Evolutionary conservation across 2,329 filamentous ascomycete genomes (phyloP).

Genomic region (Neonectria magnoliae): DNA sequence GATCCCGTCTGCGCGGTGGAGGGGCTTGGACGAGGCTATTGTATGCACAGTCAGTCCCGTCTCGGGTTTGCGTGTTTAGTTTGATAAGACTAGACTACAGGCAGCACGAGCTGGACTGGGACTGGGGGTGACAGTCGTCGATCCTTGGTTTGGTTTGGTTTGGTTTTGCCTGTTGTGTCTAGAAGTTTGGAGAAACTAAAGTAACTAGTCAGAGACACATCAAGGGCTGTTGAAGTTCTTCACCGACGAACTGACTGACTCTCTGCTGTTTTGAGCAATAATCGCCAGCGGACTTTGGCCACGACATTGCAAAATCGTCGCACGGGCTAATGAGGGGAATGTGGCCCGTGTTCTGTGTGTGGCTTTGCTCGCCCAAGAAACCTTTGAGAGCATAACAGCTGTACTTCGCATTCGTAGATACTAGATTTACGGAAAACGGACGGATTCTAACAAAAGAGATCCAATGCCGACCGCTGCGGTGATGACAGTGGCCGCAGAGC

Average conservation of each 20-base stretch:
- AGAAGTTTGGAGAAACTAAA: not conserved
- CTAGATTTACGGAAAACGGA: not conserved
- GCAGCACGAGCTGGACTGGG: not conserved
- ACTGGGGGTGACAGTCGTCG: slow-evolving; percentile 3
- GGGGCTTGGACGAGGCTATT: not conserved
- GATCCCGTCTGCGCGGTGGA: slow-evolving; percentile 9
- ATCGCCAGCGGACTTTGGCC: too few species aligned
- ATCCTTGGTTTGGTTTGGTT: not conserved
- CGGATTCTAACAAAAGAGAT: not conserved
- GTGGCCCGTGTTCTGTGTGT: not conserved
- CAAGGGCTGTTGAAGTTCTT: not conserved
- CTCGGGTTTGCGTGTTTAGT: not conserved
- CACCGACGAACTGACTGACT: not conserved
- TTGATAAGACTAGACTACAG: not conserved
- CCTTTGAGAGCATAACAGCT: not conserved
- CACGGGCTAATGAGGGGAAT: not conserved
- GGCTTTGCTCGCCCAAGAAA: not conserved
- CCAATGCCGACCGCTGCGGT: not conserved
- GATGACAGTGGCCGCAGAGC: not conserved
- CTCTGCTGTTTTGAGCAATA: not conserved
- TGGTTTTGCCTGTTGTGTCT: not conserved
- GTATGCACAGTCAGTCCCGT: not conserved
- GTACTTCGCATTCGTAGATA: too few species aligned
- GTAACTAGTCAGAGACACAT: not conserved
- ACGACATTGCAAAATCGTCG: not conserved